Evolutionary conservation across 2,329 filamentous ascomycete species (phyloP), one percentile per base, ranked within the genome.

Genomic region (Neonectria magnoliae): DNA sequence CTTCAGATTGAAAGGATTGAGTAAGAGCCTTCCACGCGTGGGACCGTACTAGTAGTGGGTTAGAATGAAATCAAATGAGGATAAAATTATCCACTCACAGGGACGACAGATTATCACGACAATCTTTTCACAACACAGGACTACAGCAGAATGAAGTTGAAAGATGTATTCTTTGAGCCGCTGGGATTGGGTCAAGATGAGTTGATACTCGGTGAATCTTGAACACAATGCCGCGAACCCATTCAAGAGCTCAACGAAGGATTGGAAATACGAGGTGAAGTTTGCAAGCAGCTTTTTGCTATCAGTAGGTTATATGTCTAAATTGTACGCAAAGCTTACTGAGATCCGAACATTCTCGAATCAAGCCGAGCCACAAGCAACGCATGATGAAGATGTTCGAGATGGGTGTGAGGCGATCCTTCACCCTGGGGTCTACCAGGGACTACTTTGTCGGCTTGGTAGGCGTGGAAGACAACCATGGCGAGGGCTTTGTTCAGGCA

Each of bases 211-310:
- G 1, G 60, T 41, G 11, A 68, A 68, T 1, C 47, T 53, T 0
- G 57, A 57, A 1, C 60, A 66, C 0, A 68, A 33, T 0, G 60
- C 20, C 0, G 67, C 67, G 1, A 70, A 70, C 0, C 68, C 68
- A 1, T 64, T 11, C 0, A 70, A 14, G 0, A 68, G 57, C 5
- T 70, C 62, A 0, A 70, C 68, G 27, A 70, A 70, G 1, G 68
- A 65, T n/a, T 65, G 41, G 2, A 71, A 70, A 14, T 71, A 71
- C 1, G 68, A 65, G 1, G 68, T 51, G 10, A 71, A 67, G 27
- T 70, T 71, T 13, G 65, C 68, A 0, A 71, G 68, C 5, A 68
- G 3, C 67, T 69, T n/a, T n/a, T n/a, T n/a, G n/a, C n/a, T n/a
- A n/a, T n/a, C n/a, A n/a, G n/a, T n/a, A n/a, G n/a, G n/a, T n/a